Evolutionary conservation across 2,329 filamentous ascomycete species (phyloP).

Genomic region (Scedosporium apiospermum): DNA sequence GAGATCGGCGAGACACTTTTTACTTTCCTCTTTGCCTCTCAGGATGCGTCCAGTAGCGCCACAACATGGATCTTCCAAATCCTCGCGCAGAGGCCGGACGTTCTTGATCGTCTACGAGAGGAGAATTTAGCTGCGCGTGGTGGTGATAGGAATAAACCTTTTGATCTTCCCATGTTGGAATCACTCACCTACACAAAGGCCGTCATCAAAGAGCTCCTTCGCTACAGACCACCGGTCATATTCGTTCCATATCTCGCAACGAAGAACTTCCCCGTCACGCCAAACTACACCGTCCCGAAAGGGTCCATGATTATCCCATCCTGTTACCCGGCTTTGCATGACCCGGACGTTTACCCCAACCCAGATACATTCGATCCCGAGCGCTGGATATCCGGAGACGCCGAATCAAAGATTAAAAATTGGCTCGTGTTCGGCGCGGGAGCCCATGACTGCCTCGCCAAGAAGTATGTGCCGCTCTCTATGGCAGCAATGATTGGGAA

Average conservation of each 20-base stretch:
- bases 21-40: constrained; percentile 43
- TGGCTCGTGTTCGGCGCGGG: constrained; percentile 45
- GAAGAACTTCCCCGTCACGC: constrained; percentile 35
- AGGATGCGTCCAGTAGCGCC: constrained; percentile 42
- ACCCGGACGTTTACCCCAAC: constrained; percentile 35
- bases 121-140: constrained; percentile 35
- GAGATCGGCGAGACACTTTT: constrained; percentile 42
- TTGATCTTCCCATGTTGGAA: constrained; percentile 36
- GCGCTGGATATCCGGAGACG: constrained; percentile 41
- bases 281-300: constrained; percentile 37
- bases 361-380: constrained; percentile 40
- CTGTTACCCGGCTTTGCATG: constrained; percentile 41
- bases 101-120: constrained; percentile 32
- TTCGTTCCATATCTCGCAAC: constrained; percentile 43
- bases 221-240: constrained; percentile 41
- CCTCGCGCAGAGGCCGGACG: constrained; percentile 38
- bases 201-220: constrained; percentile 43
- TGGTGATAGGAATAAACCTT: constrained; percentile 28
- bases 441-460: constrained; percentile 38
- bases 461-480: constrained; percentile 37
- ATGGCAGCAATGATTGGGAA: constrained; percentile 45
- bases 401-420: constrained; percentile 39
- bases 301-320: constrained; percentile 40
- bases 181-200: constrained; percentile 41
- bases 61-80: constrained; percentile 45